Conservation (phyloP, 1,284 basidiomycete species). For the Puccinia horiana region DNA sequence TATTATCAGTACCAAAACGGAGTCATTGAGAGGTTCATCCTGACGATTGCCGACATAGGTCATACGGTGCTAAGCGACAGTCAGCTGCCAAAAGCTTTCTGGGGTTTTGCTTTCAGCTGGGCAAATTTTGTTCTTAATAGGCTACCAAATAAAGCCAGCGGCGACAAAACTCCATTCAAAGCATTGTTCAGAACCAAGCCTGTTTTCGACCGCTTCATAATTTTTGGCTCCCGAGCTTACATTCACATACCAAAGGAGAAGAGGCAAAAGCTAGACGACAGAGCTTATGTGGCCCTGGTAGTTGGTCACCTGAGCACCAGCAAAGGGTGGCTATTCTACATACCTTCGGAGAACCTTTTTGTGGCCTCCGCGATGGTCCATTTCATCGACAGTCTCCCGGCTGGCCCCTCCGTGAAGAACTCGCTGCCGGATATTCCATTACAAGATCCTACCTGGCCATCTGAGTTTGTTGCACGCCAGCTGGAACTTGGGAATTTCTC, state of each 20-base stretch:
- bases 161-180: not conserved
- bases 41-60: not conserved
- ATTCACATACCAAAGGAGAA: conserved; percentile 16
- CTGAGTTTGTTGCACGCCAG: not conserved
- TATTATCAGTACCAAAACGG: conserved; percentile 29
- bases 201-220: not conserved
- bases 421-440: no score
- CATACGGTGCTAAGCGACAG: not conserved
- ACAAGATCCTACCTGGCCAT: no score
- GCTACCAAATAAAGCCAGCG: no score
- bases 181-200: not conserved
- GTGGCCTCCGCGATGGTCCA: not conserved
- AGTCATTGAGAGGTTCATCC: not conserved
- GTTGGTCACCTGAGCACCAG: not conserved
- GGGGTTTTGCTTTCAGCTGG: not conserved
- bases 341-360: not conserved
- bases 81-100: not conserved
- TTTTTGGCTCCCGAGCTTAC: not conserved
- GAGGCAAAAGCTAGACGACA: not conserved
- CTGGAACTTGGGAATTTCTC: not conserved
- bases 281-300: not conserved
- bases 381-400: not conserved
- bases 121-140: not conserved
- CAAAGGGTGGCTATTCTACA: conserved; percentile 5
- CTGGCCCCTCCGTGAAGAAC: not conserved